phyloP scores from a whole-genome alignment of 805 yeast species.

The Maudiozyma serrabonitensis region DNA sequence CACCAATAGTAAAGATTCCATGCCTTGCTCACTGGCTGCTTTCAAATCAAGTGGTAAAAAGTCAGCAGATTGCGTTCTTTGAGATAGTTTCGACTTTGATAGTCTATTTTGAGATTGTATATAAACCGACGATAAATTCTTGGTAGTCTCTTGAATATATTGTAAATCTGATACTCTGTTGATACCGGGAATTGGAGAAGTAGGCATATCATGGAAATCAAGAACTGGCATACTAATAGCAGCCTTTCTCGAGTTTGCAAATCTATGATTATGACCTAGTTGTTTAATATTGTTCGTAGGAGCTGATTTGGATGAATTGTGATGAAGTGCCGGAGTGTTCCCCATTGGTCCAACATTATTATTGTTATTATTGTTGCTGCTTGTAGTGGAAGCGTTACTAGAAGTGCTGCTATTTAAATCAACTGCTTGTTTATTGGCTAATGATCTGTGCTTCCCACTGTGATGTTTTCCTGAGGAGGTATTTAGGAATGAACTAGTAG shows the following conservation, averaged over 20 bases:
- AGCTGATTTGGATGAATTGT: background rate
- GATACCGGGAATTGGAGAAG: constrained; percentile 42
- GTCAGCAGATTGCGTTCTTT: constrained; percentile 29
- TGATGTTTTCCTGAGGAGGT: constrained; percentile 1
- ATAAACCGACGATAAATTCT: constrained; percentile 35
- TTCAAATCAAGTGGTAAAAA: constrained; percentile 32
- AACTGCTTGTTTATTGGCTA: background rate
- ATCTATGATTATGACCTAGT: background rate
- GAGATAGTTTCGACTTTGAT: constrained; percentile 30
- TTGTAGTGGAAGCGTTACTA: background rate
- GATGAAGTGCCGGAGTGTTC: background rate
- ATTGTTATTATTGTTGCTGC: background rate
- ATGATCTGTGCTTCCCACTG: background rate
- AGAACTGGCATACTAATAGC: constrained; percentile 22
- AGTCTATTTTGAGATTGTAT: constrained; percentile 30
- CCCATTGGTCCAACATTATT: background rate
- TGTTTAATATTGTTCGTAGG: background rate
- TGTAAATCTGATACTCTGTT: constrained; percentile 22
- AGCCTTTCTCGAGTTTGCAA: background rate
- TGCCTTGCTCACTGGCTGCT: constrained; percentile 31
- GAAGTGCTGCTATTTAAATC: too few species aligned
- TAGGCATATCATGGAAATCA: constrained; percentile 31
- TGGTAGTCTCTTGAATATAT: constrained; percentile 29
- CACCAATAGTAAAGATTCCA: constrained; percentile 52
- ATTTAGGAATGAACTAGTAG: constrained; percentile 23